These are phyloP conservation scores for Hypholoma sublateritium DNA, from an alignment of 768 basidiomycete genomes.

Conservation along the genomic window DNA sequence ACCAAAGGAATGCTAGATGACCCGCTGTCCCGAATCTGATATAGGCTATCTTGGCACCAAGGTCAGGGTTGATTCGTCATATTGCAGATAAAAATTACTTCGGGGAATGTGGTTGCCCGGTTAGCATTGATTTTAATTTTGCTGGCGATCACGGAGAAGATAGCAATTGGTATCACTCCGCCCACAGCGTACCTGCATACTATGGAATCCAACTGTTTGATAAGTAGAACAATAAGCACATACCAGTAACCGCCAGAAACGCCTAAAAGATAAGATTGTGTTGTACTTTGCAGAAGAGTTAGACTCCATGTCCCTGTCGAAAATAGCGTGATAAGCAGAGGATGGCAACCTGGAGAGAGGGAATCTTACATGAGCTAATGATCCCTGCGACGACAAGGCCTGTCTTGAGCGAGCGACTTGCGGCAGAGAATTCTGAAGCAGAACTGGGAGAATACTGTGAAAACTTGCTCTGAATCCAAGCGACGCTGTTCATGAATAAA, in stretches of 20 bases:
- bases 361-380: slow-evolving; percentile 15
- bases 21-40: slow-evolving; percentile 21
- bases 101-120: slow-evolving; percentile 29
- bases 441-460: slow-evolving; percentile 17
- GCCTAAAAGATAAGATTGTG: slow-evolving; percentile 19
- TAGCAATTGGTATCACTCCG: slow-evolving; percentile 14
- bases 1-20: slow-evolving; percentile 25
- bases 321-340: too few relatives aligned
- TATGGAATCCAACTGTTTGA: not conserved
- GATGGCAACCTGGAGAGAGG: too few relatives aligned
- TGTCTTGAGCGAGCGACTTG: slow-evolving; percentile 23
- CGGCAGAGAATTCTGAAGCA: slow-evolving; percentile 20
- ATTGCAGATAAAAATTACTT: slow-evolving; percentile 15
- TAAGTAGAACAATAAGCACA: not conserved
- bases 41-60: slow-evolving; percentile 12
- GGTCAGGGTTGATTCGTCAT: not conserved
- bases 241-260: slow-evolving; percentile 18
- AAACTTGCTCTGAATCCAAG: slow-evolving; percentile 17
- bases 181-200: slow-evolving; percentile 18
- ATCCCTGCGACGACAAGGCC: slow-evolving; percentile 23
- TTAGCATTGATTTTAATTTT: slow-evolving; percentile 34
- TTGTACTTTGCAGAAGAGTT: slow-evolving; percentile 20
- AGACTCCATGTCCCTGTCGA: slow-evolving; percentile 20
- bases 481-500: slow-evolving; percentile 18
- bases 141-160: not conserved